Evolutionary conservation across 805 yeast species (phyloP), one percentile per base, ranked within the genome.

Genomic region (Wickerhamomyces xylosicus): DNA sequence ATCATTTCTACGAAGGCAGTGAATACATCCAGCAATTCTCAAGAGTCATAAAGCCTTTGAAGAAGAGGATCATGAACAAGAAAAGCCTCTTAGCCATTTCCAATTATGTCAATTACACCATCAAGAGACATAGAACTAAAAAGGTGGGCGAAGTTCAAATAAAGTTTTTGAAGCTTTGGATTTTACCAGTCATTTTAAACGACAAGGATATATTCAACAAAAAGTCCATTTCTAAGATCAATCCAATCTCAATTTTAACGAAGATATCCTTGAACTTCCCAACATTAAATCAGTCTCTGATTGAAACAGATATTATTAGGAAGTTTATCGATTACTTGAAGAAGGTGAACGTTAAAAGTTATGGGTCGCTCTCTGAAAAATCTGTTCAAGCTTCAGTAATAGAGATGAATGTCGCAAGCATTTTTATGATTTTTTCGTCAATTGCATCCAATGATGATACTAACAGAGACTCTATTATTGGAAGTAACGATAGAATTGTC

Each of bases 361-460:
- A 15, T 15, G 5, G 6, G 4, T 17, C 33, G 15, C 4, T 11
- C 17, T 31, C 33, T 11, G 29, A 25, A 13, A 25, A 25, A 21
- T 21, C 25, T n/a, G 14, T 8, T 25, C 29, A 25, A 13, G 8
- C 29, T 11, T 10, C 9, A 4, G 13, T 13, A 11, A 25, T 25
- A 8, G 29, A 25, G 29, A 25, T 8, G 33, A 31, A 57, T 31
- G 47, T 62, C 11, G 47, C 61, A 9, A 66, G 61, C 43, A 59
- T 64, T 14, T 50, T 65, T 35, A 45, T 63, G 27, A 55, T 63
- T 4, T 40, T 67, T 33, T 59, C 67, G 39, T 61, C 66, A 16
- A 48, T 65, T n/a, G 58, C 64, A 2, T 49, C 67, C 0, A 50
- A 54, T 9, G 54, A 57, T 27, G 72, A 67, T 42, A 41, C 47